A percentile compares a stretch with the other conserved stretches of the same genome.
Evolutionary conservation across 768 basidiomycete species (phyloP).

Genomic region (Suillus subalutaceus): DNA sequence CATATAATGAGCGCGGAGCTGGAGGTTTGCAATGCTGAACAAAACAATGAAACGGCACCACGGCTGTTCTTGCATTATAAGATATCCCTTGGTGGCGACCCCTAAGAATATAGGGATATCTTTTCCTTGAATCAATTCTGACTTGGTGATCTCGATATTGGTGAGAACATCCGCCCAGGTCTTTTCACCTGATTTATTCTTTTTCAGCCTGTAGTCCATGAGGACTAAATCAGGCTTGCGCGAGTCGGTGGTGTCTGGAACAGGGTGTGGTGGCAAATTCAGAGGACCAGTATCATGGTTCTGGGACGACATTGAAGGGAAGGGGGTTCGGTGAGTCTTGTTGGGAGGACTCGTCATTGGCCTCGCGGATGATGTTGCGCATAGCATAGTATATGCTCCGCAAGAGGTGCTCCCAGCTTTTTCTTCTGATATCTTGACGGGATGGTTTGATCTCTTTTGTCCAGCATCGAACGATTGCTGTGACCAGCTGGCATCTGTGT

Average conservation of each 20-base stretch:
- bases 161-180: background rate
- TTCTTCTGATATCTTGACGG: background rate
- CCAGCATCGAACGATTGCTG: no score
- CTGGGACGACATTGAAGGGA: no score
- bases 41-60: background rate
- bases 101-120: background rate
- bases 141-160: background rate
- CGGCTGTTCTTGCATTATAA: background rate
- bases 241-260: background rate
- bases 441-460: background rate
- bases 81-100: background rate
- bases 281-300: no score
- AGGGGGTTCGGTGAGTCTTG: no score
- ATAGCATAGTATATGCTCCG: no score
- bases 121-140: background rate
- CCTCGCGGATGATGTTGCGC: no score
- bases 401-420: background rate
- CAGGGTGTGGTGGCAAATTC: background rate
- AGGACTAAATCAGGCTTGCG: background rate
- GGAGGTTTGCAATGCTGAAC: background rate
- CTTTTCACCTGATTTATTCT: background rate
- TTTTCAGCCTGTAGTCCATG: background rate
- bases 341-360: no score
- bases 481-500: background rate
- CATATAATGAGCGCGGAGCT: background rate